phyloP scores from a whole-genome alignment of 1,284 basidiomycete species.

The Agaricales sp. region DNA sequence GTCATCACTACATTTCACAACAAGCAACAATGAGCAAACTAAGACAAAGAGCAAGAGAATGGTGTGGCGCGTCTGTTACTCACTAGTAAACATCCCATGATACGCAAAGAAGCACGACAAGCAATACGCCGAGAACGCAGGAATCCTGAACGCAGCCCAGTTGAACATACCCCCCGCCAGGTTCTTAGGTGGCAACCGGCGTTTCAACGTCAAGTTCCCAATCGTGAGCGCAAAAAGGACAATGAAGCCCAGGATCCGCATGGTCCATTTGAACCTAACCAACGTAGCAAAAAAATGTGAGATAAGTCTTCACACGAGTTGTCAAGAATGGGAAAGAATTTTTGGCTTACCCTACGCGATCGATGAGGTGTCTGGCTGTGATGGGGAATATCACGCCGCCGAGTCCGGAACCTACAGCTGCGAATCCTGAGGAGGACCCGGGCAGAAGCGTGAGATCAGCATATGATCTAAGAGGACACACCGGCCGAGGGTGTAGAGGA shows the following conservation, averaged over 20 bases:
- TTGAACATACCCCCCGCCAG: conserved; percentile 40
- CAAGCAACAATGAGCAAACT: neutral
- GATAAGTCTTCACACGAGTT: neutral
- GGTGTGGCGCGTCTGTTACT: conserved; percentile 9
- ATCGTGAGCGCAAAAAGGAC: conserved; percentile 27
- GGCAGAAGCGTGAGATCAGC: neutral
- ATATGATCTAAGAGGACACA: neutral
- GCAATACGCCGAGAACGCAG: conserved; percentile 33
- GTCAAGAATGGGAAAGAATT: neutral
- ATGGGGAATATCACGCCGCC: conserved; percentile 28
- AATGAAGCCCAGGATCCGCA: conserved; percentile 41
- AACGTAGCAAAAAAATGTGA: neutral
- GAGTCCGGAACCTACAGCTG: conserved; percentile 14
- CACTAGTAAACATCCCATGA: conserved; percentile 53
- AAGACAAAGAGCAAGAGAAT: conserved; percentile 3
- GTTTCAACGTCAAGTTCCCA: conserved; percentile 30
- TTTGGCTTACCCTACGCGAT: conserved; percentile 24
- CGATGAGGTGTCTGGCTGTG: conserved; percentile 24
- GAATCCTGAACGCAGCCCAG: conserved; percentile 33
- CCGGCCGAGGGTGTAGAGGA: no score
- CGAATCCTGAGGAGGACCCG: conserved; percentile 10
- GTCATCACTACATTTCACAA: conserved; percentile 26
- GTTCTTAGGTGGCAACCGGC: conserved; percentile 39
- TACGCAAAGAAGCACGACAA: conserved; percentile 34
- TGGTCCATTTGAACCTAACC: conserved; percentile 39